Conservation (phyloP, 1,284 basidiomycete genomes). For the Tilletia horrida region DNA sequence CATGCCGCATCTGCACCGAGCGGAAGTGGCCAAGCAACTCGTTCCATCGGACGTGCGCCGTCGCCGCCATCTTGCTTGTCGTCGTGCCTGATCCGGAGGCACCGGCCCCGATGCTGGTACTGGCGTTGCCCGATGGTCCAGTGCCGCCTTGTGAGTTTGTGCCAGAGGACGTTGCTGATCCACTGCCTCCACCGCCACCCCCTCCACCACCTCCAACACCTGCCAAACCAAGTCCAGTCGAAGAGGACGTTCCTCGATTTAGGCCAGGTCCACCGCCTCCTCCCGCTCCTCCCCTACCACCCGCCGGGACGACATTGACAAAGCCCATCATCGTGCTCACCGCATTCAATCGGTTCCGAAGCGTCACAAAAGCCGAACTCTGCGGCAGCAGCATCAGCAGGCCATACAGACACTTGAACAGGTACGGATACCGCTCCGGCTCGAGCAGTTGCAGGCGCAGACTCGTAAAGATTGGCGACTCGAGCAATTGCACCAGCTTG, state of each 20-base stretch:
- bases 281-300: background rate
- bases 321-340: conserved; percentile 92
- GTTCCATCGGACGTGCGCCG: conserved; percentile 40
- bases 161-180: background rate
- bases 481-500: conserved; percentile 95
- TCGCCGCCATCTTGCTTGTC: conserved; percentile 29
- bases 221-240: conserved; percentile 1
- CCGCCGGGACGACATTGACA: conserved; percentile 70
- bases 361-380: conserved; percentile 89
- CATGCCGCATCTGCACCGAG: conserved; percentile 47
- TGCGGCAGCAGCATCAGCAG: conserved; percentile 96
- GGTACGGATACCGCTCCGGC: conserved; percentile 89
- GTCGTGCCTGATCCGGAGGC: conserved; percentile 17
- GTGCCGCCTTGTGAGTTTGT: background rate
- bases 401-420: conserved; percentile 97
- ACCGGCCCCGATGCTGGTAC: background rate
- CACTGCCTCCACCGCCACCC: conserved; percentile 9
- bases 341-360: conserved; percentile 87
- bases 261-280: conserved; percentile 17
- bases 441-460: conserved; percentile 94
- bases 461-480: conserved; percentile 96
- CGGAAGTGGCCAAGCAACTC: conserved; percentile 51
- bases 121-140: background rate
- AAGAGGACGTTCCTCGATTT: conserved; percentile 3
- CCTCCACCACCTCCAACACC: conserved; percentile 5